Percentiles rank a stretch among this genome's conserved stretches.
Conservation (phyloP, 2,329 filamentous ascomycete species). For the Coniochaeta sp. region DNA sequence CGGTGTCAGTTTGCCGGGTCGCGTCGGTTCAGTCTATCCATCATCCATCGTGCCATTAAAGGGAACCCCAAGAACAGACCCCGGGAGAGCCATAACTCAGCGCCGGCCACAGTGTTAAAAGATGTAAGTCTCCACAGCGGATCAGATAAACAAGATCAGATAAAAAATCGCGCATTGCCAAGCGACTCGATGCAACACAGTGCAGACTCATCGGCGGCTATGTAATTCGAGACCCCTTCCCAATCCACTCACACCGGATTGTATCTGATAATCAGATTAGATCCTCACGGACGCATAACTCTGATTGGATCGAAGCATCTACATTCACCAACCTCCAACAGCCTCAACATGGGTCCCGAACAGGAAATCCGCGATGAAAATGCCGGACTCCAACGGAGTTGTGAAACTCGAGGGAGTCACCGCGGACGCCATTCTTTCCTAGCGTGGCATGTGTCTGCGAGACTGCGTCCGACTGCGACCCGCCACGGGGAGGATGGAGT, state of each 20-base stretch:
- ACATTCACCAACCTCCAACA: too few species aligned
- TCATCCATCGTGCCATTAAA: neutral
- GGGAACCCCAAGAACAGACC: too few species aligned
- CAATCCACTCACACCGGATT: neutral
- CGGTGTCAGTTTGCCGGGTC: neutral
- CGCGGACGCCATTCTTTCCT: neutral
- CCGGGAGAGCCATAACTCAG: too few species aligned
- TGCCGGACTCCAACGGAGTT: too few species aligned
- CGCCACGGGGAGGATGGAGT: neutral
- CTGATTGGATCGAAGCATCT: neutral
- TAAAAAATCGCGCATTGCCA: neutral
- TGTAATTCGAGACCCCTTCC: too few species aligned
- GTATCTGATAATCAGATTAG: conserved; percentile 3
- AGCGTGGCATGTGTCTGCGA: neutral
- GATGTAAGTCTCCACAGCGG: neutral
- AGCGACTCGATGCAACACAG: neutral
- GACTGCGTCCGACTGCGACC: neutral
- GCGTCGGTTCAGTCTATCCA: neutral
- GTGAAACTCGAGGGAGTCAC: too few species aligned
- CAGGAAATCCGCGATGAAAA: too few species aligned
- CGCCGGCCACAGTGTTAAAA: too few species aligned
- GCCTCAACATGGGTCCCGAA: too few species aligned
- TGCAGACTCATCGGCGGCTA: neutral
- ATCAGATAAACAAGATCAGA: conserved; percentile 1
- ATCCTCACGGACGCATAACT: neutral